phyloP scores from a whole-genome alignment of 2,329 filamentous ascomycete species.

The Dothidotthia symphoricarpi region DNA sequence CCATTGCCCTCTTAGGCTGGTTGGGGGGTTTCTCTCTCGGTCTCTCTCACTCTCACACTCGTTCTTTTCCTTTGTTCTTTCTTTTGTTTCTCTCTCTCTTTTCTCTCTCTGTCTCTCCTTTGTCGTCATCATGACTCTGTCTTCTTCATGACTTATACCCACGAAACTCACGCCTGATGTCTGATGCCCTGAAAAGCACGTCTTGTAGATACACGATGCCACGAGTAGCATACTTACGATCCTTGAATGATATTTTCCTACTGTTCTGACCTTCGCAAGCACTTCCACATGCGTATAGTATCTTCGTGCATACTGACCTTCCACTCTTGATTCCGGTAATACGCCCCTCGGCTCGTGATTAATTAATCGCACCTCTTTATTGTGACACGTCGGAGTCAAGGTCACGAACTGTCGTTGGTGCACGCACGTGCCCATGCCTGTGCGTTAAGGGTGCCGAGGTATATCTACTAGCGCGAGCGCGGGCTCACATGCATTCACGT shows the following conservation, averaged over 20 bases:
- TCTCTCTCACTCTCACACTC: constrained; percentile 6
- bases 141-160: constrained; percentile 17
- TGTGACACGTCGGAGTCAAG: background rate
- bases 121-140: constrained; percentile 10
- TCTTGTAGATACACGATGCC: constrained; percentile 17
- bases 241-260: constrained; percentile 25
- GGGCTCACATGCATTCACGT: background rate
- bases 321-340: too few relatives aligned
- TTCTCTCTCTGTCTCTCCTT: constrained; percentile 6
- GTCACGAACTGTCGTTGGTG: background rate
- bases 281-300: too few relatives aligned
- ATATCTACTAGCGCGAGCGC: background rate
- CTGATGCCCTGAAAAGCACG: background rate
- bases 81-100: constrained; percentile 1
- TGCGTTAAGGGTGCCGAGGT: background rate
- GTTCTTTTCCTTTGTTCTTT: constrained; percentile 5
- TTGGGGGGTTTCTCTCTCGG: too few relatives aligned
- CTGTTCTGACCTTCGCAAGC: too few relatives aligned
- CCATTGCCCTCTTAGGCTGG: constrained; percentile 29
- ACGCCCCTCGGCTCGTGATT: too few relatives aligned
- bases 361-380: too few relatives aligned
- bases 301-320: too few relatives aligned
- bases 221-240: constrained; percentile 22
- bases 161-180: constrained; percentile 6
- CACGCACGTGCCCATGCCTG: background rate